Evolutionary conservation across 2,329 filamentous ascomycete species (phyloP), one percentile per base, ranked within the genome.

Genomic region (Sphaerulina vaccinii): DNA sequence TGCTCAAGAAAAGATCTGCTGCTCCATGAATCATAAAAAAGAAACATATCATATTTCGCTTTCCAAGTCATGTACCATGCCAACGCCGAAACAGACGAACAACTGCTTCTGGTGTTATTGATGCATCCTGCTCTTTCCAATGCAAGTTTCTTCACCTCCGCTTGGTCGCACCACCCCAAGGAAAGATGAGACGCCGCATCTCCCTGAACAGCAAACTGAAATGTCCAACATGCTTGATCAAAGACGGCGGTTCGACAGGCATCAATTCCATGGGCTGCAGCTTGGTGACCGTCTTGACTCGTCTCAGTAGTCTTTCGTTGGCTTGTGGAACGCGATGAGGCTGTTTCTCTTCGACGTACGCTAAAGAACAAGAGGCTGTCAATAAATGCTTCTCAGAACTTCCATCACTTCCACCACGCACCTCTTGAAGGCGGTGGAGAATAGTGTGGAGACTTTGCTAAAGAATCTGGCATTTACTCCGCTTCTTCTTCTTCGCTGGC

Each of bases 401-500:
- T 15, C 32, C 24, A 47, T 16, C 43, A 47, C 19, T 22, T 13
- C 16, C 18, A 39, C 22, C 37, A 41, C 45, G 45, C 45, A 49
- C 37, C 52, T 50, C 22, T 33, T 32, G 33, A 24, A 23, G 27
- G 13, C n/a, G 35, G 42, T 29, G 33, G 41, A n/a, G 37, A 23
- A 48, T 24, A 45, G 49, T n/a, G 21, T 41, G 36, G 37, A 49
- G 19, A 42, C 44, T 82, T n/a, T n/a, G n/a, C n/a, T 78, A 95
- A 68, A 95, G 78, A 71, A 92, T 82, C 70, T 81, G 83, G 78
- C 89, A 95, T 72, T 81, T 87, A 76, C 86, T 85, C 81, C 88
- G 90, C 84, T 89, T 93, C 77, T 86, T 86, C 79, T 85, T 89
- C 75, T 78, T 79, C 29, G 64, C 62, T n/a, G 64, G 62, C 56